Evolutionary conservation across 805 yeast species (phyloP).

Genomic region (Grigorovia transvaalensis): DNA sequence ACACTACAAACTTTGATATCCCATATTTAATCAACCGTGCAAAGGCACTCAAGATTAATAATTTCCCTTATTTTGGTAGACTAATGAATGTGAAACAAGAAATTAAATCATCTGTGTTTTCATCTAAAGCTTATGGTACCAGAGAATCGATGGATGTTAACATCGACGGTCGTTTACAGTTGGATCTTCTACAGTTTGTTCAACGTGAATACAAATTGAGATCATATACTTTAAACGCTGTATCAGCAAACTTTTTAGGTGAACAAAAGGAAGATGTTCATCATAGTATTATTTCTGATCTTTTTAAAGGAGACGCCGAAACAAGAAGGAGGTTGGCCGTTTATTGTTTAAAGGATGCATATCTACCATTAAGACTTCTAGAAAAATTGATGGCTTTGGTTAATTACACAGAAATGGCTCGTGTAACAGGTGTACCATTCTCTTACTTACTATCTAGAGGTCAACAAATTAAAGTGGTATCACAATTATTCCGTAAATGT

Average conservation of each 20-base stretch:
- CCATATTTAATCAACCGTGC: constrained; percentile 91
- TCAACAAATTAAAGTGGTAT: constrained; percentile 94
- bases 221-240: constrained; percentile 90
- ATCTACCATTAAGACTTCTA: constrained; percentile 72
- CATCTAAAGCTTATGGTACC: constrained; percentile 94
- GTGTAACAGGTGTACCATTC: constrained; percentile 98
- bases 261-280: constrained; percentile 99
- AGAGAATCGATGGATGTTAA: constrained; percentile 85
- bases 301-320: constrained; percentile 86
- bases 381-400: constrained; percentile 95
- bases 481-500: constrained; percentile 91
- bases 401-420: constrained; percentile 97
- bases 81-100: constrained; percentile 59
- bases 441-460: constrained; percentile 83
- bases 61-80: constrained; percentile 84
- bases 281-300: constrained; percentile 88
- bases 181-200: constrained; percentile 83
- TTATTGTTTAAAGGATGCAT: constrained; percentile 94
- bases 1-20: constrained; percentile 86
- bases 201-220: constrained; percentile 93
- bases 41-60: constrained; percentile 46
- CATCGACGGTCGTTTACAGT: constrained; percentile 91
- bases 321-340: constrained; percentile 93
- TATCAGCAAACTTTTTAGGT: constrained; percentile 82
- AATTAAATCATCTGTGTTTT: constrained; percentile 69